Evolutionary conservation across 163 green algal genomes (phyloP).

Genomic region (Trebouxia gelatinosa): DNA sequence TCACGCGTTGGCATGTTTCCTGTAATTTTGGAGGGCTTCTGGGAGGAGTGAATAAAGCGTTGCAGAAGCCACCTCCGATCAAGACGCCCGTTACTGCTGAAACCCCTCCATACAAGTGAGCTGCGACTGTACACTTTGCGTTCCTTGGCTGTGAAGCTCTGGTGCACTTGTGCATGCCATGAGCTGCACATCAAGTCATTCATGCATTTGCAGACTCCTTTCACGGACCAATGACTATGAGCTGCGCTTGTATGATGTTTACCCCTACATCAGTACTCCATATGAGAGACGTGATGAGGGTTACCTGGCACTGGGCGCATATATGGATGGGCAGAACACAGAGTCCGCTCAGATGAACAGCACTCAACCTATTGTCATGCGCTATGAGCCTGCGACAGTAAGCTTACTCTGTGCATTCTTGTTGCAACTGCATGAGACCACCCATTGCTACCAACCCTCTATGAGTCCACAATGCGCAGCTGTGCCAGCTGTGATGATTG

Average conservation of each 20-base stretch:
- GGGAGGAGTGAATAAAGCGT: neutral
- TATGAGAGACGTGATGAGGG: conserved; percentile 19
- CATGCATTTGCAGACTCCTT: neutral
- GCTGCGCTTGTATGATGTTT: conserved; percentile 17
- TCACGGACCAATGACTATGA: conserved; percentile 8
- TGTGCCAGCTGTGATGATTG: neutral
- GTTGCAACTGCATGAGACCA: no score
- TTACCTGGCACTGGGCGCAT: neutral
- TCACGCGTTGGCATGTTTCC: no score
- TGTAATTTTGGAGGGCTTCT: neutral
- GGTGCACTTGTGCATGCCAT: no score
- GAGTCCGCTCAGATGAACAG: conserved; percentile 1
- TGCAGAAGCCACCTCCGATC: neutral
- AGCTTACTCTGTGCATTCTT: neutral
- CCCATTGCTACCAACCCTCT: neutral
- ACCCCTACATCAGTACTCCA: neutral
- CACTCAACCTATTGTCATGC: conserved; percentile 25
- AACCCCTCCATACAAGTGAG: neutral
- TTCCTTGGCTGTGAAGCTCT: no score
- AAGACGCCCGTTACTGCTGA: neutral
- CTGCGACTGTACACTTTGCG: neutral
- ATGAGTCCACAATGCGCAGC: neutral
- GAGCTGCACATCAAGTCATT: neutral
- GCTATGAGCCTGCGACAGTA: conserved; percentile 21
- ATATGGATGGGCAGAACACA: conserved; percentile 19